Evolutionary conservation across 1,139 yeast genomes (phyloP).

Genomic region (Candida neerlandica): DNA sequence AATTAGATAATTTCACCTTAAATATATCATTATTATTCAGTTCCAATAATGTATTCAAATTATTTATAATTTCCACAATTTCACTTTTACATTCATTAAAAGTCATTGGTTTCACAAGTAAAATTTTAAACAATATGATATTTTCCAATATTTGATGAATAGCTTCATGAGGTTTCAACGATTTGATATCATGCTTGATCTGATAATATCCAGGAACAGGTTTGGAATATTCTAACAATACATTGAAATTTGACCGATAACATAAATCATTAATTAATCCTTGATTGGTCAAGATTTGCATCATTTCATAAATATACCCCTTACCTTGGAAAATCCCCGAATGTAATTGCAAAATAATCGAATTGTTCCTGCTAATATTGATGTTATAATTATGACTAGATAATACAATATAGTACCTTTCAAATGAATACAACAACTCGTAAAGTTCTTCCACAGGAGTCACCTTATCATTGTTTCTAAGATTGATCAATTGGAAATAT

Average conservation of each 20-base stretch:
- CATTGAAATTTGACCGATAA: slow-evolving; percentile 21
- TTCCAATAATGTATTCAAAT: slow-evolving; percentile 25
- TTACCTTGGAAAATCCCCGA: slow-evolving; percentile 6
- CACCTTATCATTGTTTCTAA: slow-evolving; percentile 23
- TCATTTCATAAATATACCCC: slow-evolving; percentile 16
- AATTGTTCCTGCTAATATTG: slow-evolving; percentile 24
- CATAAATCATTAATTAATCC: slow-evolving; percentile 18
- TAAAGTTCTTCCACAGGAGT: slow-evolving; percentile 38
- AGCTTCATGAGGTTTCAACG: slow-evolving; percentile 5
- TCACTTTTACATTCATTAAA: slow-evolving; percentile 26
- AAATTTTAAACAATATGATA: slow-evolving; percentile 33
- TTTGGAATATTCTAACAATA: slow-evolving; percentile 12
- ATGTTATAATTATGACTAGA: slow-evolving; percentile 30
- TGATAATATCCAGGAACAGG: slow-evolving; percentile 15
- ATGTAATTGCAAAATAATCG: slow-evolving; percentile 17
- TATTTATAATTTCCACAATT: slow-evolving; percentile 24
- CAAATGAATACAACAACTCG: slow-evolving; percentile 36
- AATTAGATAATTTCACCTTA: slow-evolving; percentile 36
- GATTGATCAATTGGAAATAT: slow-evolving; percentile 37
- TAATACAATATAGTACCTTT: slow-evolving; percentile 35
- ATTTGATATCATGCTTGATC: slow-evolving; percentile 16
- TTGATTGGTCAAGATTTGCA: slow-evolving; percentile 18
- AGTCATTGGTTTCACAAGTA: slow-evolving; percentile 29
- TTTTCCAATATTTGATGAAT: slow-evolving; percentile 11
- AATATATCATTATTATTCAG: slow-evolving; percentile 26